phyloP scores from a whole-genome alignment of 2,329 filamentous ascomycete species.

The Fusarium scirpi region DNA sequence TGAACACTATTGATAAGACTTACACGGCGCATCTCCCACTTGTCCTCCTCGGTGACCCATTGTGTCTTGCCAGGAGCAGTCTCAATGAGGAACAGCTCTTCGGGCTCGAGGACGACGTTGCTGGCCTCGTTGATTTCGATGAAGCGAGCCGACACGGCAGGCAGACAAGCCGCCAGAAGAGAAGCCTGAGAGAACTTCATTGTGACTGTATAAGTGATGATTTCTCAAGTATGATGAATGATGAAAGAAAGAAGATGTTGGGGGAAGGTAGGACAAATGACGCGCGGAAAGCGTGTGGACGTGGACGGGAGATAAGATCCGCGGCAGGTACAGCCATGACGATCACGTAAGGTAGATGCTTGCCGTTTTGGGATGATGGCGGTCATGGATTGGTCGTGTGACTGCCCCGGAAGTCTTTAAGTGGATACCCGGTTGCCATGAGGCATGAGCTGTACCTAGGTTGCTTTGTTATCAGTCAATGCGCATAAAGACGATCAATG shows the following conservation, averaged over 20 bases:
- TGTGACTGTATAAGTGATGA: neutral
- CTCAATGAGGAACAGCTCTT: constrained; percentile 77
- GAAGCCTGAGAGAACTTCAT: constrained; percentile 69
- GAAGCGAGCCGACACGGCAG: constrained; percentile 67
- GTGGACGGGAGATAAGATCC: constrained; percentile 22
- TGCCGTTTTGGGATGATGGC: constrained; percentile 35
- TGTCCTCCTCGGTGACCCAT: constrained; percentile 95
- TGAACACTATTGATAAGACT: constrained; percentile 44
- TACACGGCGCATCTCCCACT: constrained; percentile 90
- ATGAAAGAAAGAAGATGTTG: constrained; percentile 13
- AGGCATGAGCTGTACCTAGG: constrained; percentile 17
- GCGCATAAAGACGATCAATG: neutral
- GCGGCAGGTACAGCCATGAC: constrained; percentile 35
- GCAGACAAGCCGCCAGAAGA: constrained; percentile 66
- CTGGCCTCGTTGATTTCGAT: constrained; percentile 64
- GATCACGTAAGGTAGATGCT: constrained; percentile 41
- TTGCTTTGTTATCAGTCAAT: constrained; percentile 12
- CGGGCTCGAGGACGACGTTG: constrained; percentile 61
- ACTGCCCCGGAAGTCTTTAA: constrained; percentile 28
- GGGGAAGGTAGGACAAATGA: constrained; percentile 24
- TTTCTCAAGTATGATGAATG: constrained; percentile 5
- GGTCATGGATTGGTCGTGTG: constrained; percentile 38
- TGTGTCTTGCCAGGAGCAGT: constrained; percentile 82
- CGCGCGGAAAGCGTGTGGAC: constrained; percentile 13
- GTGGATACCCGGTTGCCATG: constrained; percentile 41